A percentile compares a stretch with the other conserved stretches of the same genome.
Evolutionary conservation across 225 moss, liverwort and hornwort species (phyloP).

Genomic region (Climacium dendroides): DNA sequence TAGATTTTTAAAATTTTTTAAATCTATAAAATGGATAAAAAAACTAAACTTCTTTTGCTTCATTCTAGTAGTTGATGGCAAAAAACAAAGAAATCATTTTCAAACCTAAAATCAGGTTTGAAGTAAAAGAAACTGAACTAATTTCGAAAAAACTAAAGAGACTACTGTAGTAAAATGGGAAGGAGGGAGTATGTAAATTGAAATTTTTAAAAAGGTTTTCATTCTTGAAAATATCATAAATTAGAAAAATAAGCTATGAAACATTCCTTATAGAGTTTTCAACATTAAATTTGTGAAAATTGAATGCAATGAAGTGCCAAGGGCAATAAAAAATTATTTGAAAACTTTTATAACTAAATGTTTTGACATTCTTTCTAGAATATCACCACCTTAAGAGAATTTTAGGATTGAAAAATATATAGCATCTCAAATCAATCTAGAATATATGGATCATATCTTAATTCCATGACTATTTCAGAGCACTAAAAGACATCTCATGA

Average conservation of each 20-base stretch:
- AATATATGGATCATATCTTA: too few species aligned
- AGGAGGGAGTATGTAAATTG: neutral
- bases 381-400: neutral
- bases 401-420: too few species aligned
- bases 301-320: neutral
- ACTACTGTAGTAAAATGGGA: neutral
- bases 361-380: neutral
- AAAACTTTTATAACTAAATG: neutral
- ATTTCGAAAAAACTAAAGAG: neutral
- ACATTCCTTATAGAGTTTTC: neutral
- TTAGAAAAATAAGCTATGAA: neutral
- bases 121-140: neutral
- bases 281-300: neutral
- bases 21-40: neutral
- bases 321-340: neutral
- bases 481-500: too few species aligned
- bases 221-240: too few species aligned
- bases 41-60: neutral
- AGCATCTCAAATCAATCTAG: too few species aligned
- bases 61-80: neutral
- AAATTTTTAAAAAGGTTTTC: neutral
- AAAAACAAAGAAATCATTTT: neutral
- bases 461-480: too few species aligned
- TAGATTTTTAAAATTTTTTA: neutral
- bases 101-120: accelerated